Evolutionary conservation across 352 stramenopile genomes (phyloP).

Genomic region (Globisporangium heterothallicum): DNA sequence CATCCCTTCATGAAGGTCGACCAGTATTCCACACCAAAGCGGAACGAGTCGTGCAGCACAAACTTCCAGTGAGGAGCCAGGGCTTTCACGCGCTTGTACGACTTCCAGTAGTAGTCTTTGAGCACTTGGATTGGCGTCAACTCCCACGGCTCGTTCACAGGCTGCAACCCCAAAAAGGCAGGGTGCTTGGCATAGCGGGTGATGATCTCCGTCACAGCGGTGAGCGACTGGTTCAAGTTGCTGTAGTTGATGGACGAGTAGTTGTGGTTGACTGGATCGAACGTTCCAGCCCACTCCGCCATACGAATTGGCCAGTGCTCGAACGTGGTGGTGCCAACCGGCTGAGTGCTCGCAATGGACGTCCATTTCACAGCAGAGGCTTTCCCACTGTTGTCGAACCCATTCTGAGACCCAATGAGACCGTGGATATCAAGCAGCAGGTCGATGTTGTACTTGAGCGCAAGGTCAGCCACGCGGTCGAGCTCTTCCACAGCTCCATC

Average conservation of each 20-base stretch:
- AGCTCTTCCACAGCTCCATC: constrained; percentile 90
- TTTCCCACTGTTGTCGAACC: constrained; percentile 93
- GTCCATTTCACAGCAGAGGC: constrained; percentile 88
- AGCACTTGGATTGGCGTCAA: constrained; percentile 89
- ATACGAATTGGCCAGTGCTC: constrained; percentile 89
- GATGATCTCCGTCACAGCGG: constrained; percentile 88
- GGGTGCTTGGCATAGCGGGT: constrained; percentile 85
- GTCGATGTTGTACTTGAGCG: constrained; percentile 77
- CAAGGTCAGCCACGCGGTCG: constrained; percentile 85
- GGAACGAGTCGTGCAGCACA: constrained; percentile 95
- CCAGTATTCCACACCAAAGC: constrained; percentile 78
- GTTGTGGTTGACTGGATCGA: constrained; percentile 73
- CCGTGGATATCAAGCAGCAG: constrained; percentile 94
- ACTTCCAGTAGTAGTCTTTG: constrained; percentile 96
- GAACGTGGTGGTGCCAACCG: constrained; percentile 85
- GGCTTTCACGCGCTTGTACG: constrained; percentile 91
- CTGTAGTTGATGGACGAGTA: constrained; percentile 91
- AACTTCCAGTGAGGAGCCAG: constrained; percentile 94
- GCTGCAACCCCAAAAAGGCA: constrained; percentile 89
- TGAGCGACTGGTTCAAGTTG: constrained; percentile 90
- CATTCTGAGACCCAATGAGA: constrained; percentile 91
- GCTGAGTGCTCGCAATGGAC: constrained; percentile 62
- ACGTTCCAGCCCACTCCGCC: constrained; percentile 90
- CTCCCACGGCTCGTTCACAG: constrained; percentile 95
- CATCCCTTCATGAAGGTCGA: constrained; percentile 74